Conservation (phyloP, 2,329 filamentous ascomycete genomes). For the Cryphonectria parasitica region DNA sequence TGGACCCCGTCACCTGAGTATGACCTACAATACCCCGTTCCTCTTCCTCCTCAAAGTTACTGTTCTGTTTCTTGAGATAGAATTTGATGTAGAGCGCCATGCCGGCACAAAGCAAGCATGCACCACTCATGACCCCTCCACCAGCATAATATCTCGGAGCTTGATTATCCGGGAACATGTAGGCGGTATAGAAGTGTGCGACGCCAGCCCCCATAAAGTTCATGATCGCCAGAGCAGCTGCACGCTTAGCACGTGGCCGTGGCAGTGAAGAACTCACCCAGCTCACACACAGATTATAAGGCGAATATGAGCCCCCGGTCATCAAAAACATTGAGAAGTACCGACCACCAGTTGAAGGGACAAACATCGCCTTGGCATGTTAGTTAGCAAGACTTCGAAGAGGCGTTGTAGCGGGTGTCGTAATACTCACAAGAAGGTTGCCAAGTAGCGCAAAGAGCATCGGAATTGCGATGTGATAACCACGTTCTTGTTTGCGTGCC, state of each 20-base stretch:
- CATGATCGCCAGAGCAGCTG: conserved; percentile 7
- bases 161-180: background rate
- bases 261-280: conserved; percentile 34
- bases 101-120: background rate
- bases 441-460: background rate
- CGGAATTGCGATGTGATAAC: background rate
- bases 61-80: background rate
- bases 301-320: conserved; percentile 30
- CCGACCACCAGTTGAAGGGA: background rate
- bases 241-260: conserved; percentile 33
- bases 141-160: background rate
- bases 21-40: background rate
- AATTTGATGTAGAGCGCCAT: background rate
- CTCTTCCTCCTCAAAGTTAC: background rate
- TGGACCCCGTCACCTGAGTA: background rate
- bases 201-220: background rate
- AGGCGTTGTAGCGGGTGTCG: background rate
- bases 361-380: background rate
- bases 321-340: conserved; percentile 31
- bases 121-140: background rate
- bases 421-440: background rate
- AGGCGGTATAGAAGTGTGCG: background rate
- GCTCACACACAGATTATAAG: conserved; percentile 31
- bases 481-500: background rate
- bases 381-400: background rate